phyloP scores from a whole-genome alignment of 768 basidiomycete species.

The Termitomyces sp. region DNA sequence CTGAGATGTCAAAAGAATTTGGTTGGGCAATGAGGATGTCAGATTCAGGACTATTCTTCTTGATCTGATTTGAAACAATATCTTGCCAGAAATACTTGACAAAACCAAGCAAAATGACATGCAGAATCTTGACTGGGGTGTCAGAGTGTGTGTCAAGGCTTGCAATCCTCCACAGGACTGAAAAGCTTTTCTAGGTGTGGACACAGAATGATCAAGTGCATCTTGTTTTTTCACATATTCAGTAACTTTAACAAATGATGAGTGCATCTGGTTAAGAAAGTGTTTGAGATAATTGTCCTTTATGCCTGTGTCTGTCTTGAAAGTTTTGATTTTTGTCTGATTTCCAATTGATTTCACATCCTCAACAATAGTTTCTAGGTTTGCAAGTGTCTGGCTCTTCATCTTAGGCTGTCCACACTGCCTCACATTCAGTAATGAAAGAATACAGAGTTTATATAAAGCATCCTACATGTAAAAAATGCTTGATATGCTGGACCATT shows the following conservation, averaged over 20 bases:
- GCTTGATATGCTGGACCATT: conserved; percentile 13
- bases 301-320: conserved; percentile 3
- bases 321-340: not conserved
- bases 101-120: conserved; percentile 40
- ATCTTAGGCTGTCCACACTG: not conserved
- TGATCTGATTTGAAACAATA: conserved; percentile 22
- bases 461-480: conserved; percentile 22
- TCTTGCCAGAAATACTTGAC: conserved; percentile 49
- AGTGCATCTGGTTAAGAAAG: not conserved
- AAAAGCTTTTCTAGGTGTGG: not conserved
- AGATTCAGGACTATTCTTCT: conserved; percentile 21
- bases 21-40: conserved; percentile 24
- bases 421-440: not conserved
- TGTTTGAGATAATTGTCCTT: conserved; percentile 10
- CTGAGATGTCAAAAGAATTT: conserved; percentile 24
- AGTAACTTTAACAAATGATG: not conserved
- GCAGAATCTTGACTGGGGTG: conserved; percentile 42
- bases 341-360: not conserved
- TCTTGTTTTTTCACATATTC: not conserved
- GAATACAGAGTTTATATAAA: not conserved
- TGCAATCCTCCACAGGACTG: conserved; percentile 2
- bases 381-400: not conserved
- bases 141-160: conserved; percentile 36
- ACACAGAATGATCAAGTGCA: not conserved
- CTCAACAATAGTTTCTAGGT: not conserved